phyloP scores from a whole-genome alignment of 169 alveolate genomes.

The Babesia bovis region DNA sequence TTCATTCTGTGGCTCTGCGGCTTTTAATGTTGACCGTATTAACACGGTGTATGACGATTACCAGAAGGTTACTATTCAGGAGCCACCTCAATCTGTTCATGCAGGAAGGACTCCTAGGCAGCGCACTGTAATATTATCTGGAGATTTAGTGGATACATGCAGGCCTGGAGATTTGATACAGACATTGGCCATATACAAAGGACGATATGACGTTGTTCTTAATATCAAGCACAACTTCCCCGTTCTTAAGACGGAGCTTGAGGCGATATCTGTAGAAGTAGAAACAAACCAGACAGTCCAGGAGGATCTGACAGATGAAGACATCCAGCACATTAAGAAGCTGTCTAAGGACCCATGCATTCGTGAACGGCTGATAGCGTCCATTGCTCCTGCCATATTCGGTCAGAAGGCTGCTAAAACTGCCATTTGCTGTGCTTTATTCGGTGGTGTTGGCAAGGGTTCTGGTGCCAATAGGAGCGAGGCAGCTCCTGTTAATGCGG shows the following conservation, averaged over 20 bases:
- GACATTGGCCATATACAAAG: conserved; percentile 93
- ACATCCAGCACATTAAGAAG: conserved; percentile 85
- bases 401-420: conserved; percentile 94
- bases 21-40: conserved; percentile 86
- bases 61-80: conserved; percentile 95
- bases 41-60: conserved; percentile 94
- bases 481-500: conserved; percentile 5
- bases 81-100: conserved; percentile 96
- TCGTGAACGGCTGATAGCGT: conserved; percentile 89
- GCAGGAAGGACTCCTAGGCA: conserved; percentile 99
- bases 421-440: conserved; percentile 90
- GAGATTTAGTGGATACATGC: conserved; percentile 96
- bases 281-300: conserved; percentile 88
- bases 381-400: conserved; percentile 98
- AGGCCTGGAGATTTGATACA: conserved; percentile 99
- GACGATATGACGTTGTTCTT: conserved; percentile 90
- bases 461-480: conserved; percentile 26
- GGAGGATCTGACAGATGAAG: conserved; percentile 92
- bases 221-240: conserved; percentile 97
- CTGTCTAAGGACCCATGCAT: conserved; percentile 91
- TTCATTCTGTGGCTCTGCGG: conserved; percentile 89
- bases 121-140: conserved; percentile 92
- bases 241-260: conserved; percentile 91
- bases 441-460: conserved; percentile 90
- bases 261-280: conserved; percentile 90